A percentile compares a stretch with the other conserved stretches of the same genome.
These are phyloP conservation scores for Penicillium alfredii DNA, from an alignment of 495 filamentous ascomycete species.

Conservation along the genomic window DNA sequence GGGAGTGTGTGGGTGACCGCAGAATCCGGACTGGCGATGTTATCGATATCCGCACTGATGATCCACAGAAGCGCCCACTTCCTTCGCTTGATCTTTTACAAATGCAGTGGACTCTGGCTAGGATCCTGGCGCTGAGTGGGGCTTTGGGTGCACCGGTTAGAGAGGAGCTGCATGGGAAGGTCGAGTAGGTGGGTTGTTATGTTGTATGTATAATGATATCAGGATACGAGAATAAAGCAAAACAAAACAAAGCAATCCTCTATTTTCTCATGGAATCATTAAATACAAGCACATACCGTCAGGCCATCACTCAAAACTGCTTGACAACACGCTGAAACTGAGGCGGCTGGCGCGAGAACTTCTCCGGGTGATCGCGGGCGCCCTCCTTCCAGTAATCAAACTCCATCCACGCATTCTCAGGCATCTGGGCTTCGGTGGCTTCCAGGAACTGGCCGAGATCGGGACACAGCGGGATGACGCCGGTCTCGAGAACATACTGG, in stretches of 20 bases:
- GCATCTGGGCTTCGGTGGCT: conserved; percentile 61
- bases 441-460: conserved; percentile 43
- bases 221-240: too few relatives aligned
- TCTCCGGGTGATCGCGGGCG: conserved; percentile 49
- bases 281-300: too few relatives aligned
- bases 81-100: too few relatives aligned
- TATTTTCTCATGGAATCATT: neutral
- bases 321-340: conserved; percentile 48
- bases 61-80: too few relatives aligned
- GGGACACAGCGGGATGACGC: conserved; percentile 44
- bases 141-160: too few relatives aligned
- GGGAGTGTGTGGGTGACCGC: too few relatives aligned
- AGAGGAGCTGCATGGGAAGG: too few relatives aligned
- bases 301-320: conserved; percentile 29
- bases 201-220: neutral
- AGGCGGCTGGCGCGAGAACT: conserved; percentile 47
- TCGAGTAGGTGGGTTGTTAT: too few relatives aligned
- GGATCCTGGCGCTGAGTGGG: too few relatives aligned
- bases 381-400: conserved; percentile 64
- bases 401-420: conserved; percentile 63
- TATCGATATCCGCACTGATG: too few relatives aligned
- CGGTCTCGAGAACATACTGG: conserved; percentile 56
- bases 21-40: too few relatives aligned
- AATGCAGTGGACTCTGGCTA: too few relatives aligned
- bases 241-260: neutral